Conservation (phyloP, 2,329 filamentous ascomycete genomes). For the Apiospora arundinis region DNA sequence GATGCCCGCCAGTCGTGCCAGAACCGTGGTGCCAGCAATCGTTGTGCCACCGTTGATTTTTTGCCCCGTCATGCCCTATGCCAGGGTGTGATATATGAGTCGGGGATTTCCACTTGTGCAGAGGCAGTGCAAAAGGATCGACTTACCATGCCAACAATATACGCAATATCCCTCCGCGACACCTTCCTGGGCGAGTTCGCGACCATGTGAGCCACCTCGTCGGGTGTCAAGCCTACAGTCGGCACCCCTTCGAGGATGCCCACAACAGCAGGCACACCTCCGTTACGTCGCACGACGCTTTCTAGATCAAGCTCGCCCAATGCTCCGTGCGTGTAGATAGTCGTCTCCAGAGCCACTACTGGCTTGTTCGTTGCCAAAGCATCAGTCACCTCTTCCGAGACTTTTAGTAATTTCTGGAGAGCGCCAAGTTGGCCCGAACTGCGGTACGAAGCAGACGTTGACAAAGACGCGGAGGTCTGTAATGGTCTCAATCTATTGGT, state of each 20-base stretch:
- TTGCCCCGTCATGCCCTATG: constrained; percentile 68
- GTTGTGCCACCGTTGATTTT: constrained; percentile 89
- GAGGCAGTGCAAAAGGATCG: constrained; percentile 20
- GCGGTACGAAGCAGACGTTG: constrained; percentile 20
- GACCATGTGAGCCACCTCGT: constrained; percentile 78
- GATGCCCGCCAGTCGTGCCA: constrained; percentile 86
- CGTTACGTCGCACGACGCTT: constrained; percentile 78
- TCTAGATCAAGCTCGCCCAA: constrained; percentile 80
- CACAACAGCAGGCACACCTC: constrained; percentile 88
- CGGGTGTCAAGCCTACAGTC: constrained; percentile 74
- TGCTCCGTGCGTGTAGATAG: constrained; percentile 95
- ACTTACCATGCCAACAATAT: constrained; percentile 75
- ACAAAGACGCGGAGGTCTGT: constrained; percentile 24
- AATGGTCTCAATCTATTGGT: constrained; percentile 19
- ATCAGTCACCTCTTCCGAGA: constrained; percentile 83
- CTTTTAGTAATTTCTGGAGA: constrained; percentile 60
- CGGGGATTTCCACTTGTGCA: constrained; percentile 18
- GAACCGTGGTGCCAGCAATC: constrained; percentile 89
- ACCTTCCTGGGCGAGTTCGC: constrained; percentile 77
- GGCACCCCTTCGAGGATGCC: constrained; percentile 86
- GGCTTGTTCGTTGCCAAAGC: constrained; percentile 78
- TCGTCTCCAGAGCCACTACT: constrained; percentile 91
- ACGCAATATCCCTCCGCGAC: constrained; percentile 85
- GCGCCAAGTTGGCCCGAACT: constrained; percentile 33
- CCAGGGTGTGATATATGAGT: constrained; percentile 27